These are phyloP conservation scores for Arabis alpina DNA, from an alignment of 345 rosid genomes.

Conservation along the genomic window DNA sequence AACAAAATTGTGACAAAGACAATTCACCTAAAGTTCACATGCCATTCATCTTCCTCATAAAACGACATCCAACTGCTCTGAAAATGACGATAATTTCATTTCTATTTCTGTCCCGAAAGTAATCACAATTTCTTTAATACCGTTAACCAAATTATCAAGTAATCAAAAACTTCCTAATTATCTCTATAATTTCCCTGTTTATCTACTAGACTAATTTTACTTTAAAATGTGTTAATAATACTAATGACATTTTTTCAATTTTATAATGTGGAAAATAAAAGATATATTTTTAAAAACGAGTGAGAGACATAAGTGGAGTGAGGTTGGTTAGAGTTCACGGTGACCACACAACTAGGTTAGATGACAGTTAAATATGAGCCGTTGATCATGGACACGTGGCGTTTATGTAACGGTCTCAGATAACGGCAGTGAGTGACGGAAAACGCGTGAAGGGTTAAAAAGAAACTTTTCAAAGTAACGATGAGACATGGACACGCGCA, in stretches of 20 bases:
- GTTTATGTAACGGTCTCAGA: background rate
- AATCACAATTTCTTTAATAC: background rate
- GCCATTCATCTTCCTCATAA: constrained; percentile 30
- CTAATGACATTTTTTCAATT: too few species aligned
- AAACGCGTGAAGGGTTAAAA: constrained; percentile 39
- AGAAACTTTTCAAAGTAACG: constrained; percentile 24
- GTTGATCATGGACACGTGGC: constrained; percentile 30
- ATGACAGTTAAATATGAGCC: constrained; percentile 33
- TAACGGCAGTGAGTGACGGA: constrained; percentile 27
- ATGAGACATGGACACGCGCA: constrained; percentile 36
- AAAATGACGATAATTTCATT: constrained; percentile 25
- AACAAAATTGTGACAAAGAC: constrained; percentile 29
- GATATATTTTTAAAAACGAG: background rate
- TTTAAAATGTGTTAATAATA: too few species aligned
- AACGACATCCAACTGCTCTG: constrained; percentile 44
- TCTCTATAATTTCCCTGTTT: background rate
- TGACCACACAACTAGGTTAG: constrained; percentile 37
- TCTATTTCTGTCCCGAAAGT: background rate
- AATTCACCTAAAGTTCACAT: constrained; percentile 38
- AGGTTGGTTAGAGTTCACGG: constrained; percentile 37
- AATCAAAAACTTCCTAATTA: background rate
- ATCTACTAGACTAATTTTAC: too few species aligned
- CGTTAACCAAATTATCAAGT: too few species aligned
- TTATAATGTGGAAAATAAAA: background rate
- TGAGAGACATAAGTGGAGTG: constrained; percentile 34